Conservation (phyloP, 1,284 basidiomycete species). For the Thecaphora frezii region DNA sequence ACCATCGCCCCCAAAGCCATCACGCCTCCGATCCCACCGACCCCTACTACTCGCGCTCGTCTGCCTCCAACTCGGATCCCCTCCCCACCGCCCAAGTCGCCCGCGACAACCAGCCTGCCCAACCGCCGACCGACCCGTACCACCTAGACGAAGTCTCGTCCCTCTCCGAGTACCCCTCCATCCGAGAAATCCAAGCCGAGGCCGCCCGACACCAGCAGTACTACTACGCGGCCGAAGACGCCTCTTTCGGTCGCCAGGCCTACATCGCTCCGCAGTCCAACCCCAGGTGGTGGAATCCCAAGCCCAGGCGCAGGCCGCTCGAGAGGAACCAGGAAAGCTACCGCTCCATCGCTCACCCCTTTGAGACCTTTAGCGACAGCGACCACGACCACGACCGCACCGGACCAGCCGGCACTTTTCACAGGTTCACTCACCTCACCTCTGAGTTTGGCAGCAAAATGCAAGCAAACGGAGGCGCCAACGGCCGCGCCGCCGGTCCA, state of each 20-base stretch:
- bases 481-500: not conserved
- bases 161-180: slow-evolving; percentile 1
- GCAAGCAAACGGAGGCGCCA: not conserved
- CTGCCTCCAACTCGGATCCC: no score
- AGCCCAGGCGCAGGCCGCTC: not conserved
- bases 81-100: not conserved
- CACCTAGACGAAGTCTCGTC: not conserved
- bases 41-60: not conserved
- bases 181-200: not conserved
- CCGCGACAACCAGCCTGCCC: not conserved
- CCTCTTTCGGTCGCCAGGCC: not conserved
- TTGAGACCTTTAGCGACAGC: not conserved
- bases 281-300: not conserved
- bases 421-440: not conserved
- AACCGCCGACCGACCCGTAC: not conserved
- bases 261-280: not conserved
- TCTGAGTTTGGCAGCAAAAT: not conserved
- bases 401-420: not conserved
- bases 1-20: no score
- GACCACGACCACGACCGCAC: not conserved
- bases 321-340: not conserved
- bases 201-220: not conserved
- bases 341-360: not conserved
- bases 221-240: not conserved
- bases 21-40: not conserved